Evolutionary conservation across 495 filamentous ascomycete genomes (phyloP).

Genomic region (Neurospora sp.): DNA sequence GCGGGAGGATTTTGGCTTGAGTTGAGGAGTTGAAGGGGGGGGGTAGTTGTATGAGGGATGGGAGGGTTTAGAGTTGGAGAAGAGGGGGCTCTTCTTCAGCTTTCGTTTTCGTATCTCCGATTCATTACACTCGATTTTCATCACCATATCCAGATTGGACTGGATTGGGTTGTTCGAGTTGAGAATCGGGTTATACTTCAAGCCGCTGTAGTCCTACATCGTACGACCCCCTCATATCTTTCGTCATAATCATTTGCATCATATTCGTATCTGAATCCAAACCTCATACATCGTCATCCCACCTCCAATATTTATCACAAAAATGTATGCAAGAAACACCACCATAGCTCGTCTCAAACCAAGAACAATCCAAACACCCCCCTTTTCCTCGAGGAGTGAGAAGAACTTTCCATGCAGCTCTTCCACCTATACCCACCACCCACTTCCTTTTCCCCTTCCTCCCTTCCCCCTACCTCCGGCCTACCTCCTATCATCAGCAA

Average conservation of each 20-base stretch:
- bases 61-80: not conserved
- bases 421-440: too few relatives aligned
- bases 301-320: not conserved
- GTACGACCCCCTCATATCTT: not conserved
- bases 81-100: not conserved
- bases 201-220: too few relatives aligned
- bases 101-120: not conserved
- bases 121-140: not conserved
- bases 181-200: too few relatives aligned
- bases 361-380: not conserved
- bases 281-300: not conserved
- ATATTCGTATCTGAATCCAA: not conserved
- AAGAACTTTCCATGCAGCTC: too few relatives aligned
- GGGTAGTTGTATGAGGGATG: not conserved
- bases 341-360: not conserved
- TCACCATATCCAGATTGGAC: too few relatives aligned
- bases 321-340: not conserved
- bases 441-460: not conserved
- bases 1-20: constrained; percentile 2
- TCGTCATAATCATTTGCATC: not conserved
- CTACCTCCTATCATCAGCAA: constrained; percentile 31
- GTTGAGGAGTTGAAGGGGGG: not conserved
- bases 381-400: not conserved
- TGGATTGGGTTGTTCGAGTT: too few relatives aligned
- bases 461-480: not conserved